These are phyloP conservation scores for Sporothrix variecibatus DNA, from an alignment of 2,329 filamentous ascomycete genomes.

Conservation along the genomic window DNA sequence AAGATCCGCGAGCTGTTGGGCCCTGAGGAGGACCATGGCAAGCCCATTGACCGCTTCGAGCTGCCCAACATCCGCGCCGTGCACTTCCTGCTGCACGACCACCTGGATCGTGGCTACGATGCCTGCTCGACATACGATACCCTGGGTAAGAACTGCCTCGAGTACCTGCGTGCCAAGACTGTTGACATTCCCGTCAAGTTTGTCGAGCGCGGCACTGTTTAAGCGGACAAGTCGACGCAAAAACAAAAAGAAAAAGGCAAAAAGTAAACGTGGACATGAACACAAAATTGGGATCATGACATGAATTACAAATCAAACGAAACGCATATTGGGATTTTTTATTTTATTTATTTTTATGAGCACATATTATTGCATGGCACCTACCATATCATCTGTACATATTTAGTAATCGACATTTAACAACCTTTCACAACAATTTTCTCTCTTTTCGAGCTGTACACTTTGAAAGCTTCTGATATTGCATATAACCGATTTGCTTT, in stretches of 20 bases:
- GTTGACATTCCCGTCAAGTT: conserved; percentile 49
- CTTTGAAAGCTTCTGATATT: conserved; percentile 3
- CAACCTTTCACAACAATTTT: neutral
- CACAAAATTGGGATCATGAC: neutral
- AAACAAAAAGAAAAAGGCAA: neutral
- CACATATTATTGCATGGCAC: conserved; percentile 7
- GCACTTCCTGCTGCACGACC: conserved; percentile 47
- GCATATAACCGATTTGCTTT: neutral
- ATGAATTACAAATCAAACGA: neutral
- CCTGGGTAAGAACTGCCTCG: conserved; percentile 48
- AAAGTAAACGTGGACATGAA: neutral
- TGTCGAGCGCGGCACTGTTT: conserved; percentile 44
- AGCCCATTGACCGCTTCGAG: conserved; percentile 31
- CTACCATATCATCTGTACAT: neutral
- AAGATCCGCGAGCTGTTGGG: conserved; percentile 31
- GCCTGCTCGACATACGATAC: conserved; percentile 48
- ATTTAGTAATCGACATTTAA: neutral
- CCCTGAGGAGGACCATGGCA: conserved; percentile 31
- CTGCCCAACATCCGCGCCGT: conserved; percentile 32
- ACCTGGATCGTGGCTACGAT: conserved; percentile 48
- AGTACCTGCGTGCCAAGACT: conserved; percentile 48
- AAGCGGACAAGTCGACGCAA: neutral
- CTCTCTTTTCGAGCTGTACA: neutral
- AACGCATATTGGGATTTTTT: neutral
- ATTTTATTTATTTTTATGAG: neutral